phyloP scores from a whole-genome alignment of 257 asterid genomes.

The Solanum appendiculatum region DNA sequence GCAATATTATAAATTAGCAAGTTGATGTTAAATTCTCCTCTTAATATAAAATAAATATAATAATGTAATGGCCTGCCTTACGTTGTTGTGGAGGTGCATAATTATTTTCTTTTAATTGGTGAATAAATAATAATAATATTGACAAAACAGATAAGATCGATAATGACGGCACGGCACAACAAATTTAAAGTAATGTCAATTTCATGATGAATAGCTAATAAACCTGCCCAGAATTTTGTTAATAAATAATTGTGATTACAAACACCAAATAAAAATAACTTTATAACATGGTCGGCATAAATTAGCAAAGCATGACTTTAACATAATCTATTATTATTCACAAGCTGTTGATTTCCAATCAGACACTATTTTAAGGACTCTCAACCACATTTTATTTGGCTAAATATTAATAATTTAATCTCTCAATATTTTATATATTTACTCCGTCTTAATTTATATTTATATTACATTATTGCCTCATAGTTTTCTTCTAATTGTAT shows the following conservation, averaged over 20 bases:
- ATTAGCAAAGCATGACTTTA: slow-evolving; percentile 20
- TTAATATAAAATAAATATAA: background rate
- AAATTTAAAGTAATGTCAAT: background rate
- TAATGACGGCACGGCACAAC: slow-evolving; percentile 4
- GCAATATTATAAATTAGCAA: background rate
- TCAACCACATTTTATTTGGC: background rate
- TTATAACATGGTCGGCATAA: slow-evolving; percentile 34
- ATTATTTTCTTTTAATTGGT: background rate
- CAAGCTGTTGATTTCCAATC: slow-evolving; percentile 1
- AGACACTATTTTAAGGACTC: background rate
- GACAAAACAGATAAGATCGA: background rate
- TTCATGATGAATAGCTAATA: slow-evolving; percentile 1
- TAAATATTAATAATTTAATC: slow-evolving; percentile 1
- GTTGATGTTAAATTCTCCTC: background rate
- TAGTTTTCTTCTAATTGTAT: no score
- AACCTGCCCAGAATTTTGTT: background rate
- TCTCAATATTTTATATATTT: background rate
- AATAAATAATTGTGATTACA: background rate
- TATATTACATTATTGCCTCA: background rate
- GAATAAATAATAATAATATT: background rate
- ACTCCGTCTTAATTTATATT: background rate
- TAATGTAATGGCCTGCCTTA: background rate
- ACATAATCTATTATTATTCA: slow-evolving; percentile 7
- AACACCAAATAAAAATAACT: background rate
- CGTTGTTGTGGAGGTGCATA: background rate